Base-by-base conservation (phyloP, 768 basidiomycete genomes). In the Candolleomyces eurysporus region DNA sequence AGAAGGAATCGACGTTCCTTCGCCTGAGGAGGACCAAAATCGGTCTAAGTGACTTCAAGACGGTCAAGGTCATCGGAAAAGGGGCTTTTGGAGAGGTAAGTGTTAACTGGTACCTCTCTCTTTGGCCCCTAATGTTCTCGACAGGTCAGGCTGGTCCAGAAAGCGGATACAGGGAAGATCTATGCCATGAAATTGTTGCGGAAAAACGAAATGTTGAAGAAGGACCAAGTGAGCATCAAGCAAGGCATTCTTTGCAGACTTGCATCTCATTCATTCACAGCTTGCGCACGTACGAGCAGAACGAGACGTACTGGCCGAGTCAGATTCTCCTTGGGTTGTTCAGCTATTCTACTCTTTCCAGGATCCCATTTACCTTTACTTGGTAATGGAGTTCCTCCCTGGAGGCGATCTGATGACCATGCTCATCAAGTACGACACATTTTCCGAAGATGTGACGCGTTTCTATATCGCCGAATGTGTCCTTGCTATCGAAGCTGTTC, bases 401-500 rank as follows among this genome's bases (percentile, higher is more conserved):
- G 97, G 97, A 50, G 97, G 97, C 36, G 97, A 99, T 72, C 81
- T 98, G 63, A 98, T 99, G 97, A 97, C 96, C 4, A 98, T 98
- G 96, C 82, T 98, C 61, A 98, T 98, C 82, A 98, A 98, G 76
- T 98, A 98, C 76, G 97, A 98, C 72, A 97, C 96, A 0, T 98
- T 98, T 76, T 92, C 92, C 0, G 96, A 98, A 76, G 97, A 98
- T 68, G 96, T 98, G 14, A 94, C 94, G 59, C 85, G 96, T 57
- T 98, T 98, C 75, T 98, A 99, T 75, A 94, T 99, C 70, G 97
- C 97, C n/a, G 90, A 99, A 77, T 98, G 95, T 75, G 91, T 96
- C 54, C 82, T 98, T 17, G 97, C 97, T 8, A 98, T 99, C 64
- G 96, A 98, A 71, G 94, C 96, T 3, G 96, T 99, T 3, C 96